A percentile compares a stretch with the other conserved stretches of the same genome.
Evolutionary conservation across 805 yeast species (phyloP).

Genomic region (Candida xyloterini): DNA sequence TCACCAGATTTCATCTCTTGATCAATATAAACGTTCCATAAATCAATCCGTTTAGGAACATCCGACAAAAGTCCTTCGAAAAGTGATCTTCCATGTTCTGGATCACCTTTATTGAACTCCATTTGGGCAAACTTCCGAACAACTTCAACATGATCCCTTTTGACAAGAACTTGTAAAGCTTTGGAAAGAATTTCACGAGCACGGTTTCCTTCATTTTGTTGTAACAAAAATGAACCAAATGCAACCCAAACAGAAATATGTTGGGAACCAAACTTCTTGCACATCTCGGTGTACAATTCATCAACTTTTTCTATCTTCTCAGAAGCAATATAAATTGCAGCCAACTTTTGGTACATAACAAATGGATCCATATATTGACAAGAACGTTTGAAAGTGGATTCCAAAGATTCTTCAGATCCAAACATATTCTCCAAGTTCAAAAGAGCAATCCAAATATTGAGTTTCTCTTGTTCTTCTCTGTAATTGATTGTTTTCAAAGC

Average conservation of each 20-base stretch:
- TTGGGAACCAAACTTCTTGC: conserved; percentile 76
- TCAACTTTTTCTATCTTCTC: conserved; percentile 73
- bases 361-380: conserved; percentile 90
- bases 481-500: conserved; percentile 87
- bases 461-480: conserved; percentile 88
- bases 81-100: conserved; percentile 91
- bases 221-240: conserved; percentile 74
- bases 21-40: conserved; percentile 95
- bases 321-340: conserved; percentile 69
- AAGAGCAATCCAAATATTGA: conserved; percentile 94
- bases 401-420: conserved; percentile 80
- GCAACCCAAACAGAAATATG: conserved; percentile 73
- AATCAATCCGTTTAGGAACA: conserved; percentile 86
- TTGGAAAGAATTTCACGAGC: conserved; percentile 73
- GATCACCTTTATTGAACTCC: conserved; percentile 82
- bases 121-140: conserved; percentile 87
- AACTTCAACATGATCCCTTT: conserved; percentile 70
- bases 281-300: conserved; percentile 58
- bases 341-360: conserved; percentile 75
- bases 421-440: conserved; percentile 91
- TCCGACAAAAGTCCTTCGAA: conserved; percentile 90
- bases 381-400: conserved; percentile 77
- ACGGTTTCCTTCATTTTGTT: conserved; percentile 50
- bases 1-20: conserved; percentile 78
- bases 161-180: conserved; percentile 69